Base-by-base conservation (phyloP, 257 asterid genomes). In the Primulina huaijiensis region DNA sequence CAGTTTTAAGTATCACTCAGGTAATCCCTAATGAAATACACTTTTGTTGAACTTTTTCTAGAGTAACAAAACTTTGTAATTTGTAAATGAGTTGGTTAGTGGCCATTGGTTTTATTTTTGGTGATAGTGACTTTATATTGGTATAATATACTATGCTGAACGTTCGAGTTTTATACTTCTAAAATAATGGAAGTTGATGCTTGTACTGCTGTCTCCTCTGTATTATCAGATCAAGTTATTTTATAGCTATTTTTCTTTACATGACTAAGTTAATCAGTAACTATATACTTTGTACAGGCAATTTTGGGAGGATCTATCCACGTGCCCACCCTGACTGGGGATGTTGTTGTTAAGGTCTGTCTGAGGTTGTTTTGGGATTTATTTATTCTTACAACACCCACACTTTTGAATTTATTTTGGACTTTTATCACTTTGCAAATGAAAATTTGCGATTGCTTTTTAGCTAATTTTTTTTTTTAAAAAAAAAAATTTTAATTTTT, bases 311-410 rank as follows among this genome's bases (percentile, higher is more conserved):
- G 98, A 70, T 90, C 95, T 27, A 82, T 84, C 67, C 95, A 83
- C 81, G 96, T 92, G 74, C 98, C 98, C 66, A 92, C 98, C 60
- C 82, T 92, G 79, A 74, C 85, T 3, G 98, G 98, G 56, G 90
- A 90, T 83, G 92, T 90, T 29, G 93, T 92, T 43, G 93, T 92
- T 62, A 92, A 90, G 98, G 98, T 92, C 60, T 43, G 83, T 78
- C 68, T 46, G 65, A 31, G 68, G 38, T 64, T 53, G 23, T 72
- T 27, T 27, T 53, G 65, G 65, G 57, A 69, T 62, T 72, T 63
- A 14, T 17, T 70, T 66, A 53, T 33, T 61, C 17, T 58, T 11
- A 33, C 11, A n/a, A 68, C 50, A 38, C 50, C 55, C 20, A 35
- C 52, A 33, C 29, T 65, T 72, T 34, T 30, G 31, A 5, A 31